Evolutionary conservation across 331 rosid species (phyloP), one percentile per base, ranked within the genome.

Genomic region (Ulmus americana): DNA sequence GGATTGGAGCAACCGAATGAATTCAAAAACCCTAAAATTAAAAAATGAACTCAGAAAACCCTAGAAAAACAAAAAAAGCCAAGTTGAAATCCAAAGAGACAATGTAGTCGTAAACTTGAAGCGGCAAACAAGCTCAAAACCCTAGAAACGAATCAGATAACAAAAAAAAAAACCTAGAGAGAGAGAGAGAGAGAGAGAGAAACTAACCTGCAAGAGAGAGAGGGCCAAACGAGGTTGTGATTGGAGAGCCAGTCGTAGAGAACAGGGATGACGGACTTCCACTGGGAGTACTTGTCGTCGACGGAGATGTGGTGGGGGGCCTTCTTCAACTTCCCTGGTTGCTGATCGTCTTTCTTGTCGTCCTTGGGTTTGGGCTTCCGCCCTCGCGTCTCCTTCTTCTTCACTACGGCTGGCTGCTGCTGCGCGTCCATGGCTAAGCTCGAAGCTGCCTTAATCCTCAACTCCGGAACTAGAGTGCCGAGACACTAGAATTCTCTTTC

Each of bases 241-340:
- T 94, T 94, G 40, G 99, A 96, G 15, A 94, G 95, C 99, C 99
- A 94, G 73, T 94, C 99, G 41, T 94, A 94, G 59, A 94, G 99
- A 43, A 94, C 91, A 5, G 99, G 99, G 49, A 94, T 97, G 10
- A 94, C 97, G 5, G 99, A 85, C 76, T 94, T 94, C 99, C 99
- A 94, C 70, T 94, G 99, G 7, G 90, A 61, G 83, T 94, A 94
- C 63, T 84, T 83, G 66, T 94, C 99, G 63, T 94, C 99, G 10
- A 90, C 92, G 8, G 90, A 54, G 75, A 86, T 77, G 45, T 83
- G 85, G 2, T 83, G 95, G 0, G 79, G 90, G 0, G 86, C 16
- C 72, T 84, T 84, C 62, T 80, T 85, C 12, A 40, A 2, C 61
- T 79, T 51, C 9, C 84, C 83, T 0, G 61, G 38, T 0, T 64